Evolutionary conservation across 441 rosid genomes (phyloP).

Genomic region (Kokia cookei): DNA sequence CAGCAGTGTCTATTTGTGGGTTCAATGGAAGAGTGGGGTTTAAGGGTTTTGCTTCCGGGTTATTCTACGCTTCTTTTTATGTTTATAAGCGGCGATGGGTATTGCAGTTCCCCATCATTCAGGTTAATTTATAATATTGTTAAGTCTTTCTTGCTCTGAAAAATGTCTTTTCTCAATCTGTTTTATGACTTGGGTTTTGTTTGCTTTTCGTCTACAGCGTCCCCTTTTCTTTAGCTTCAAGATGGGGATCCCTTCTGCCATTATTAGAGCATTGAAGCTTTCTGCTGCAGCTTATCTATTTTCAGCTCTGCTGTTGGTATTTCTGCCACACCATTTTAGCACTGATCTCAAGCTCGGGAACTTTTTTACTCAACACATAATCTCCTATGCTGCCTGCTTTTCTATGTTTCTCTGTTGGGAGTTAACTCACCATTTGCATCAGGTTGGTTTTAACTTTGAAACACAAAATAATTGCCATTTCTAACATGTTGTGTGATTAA

Average conservation of each 20-base stretch:
- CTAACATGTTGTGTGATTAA: neutral
- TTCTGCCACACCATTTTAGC: constrained; percentile 32
- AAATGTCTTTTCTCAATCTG: neutral
- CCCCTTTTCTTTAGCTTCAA: constrained; percentile 77
- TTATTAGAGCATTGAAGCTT: constrained; percentile 48
- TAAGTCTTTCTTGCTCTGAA: neutral
- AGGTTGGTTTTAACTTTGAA: constrained; percentile 39
- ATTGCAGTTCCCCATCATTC: constrained; percentile 79
- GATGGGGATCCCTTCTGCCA: constrained; percentile 69
- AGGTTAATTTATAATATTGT: constrained; percentile 33
- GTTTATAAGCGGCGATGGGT: constrained; percentile 59
- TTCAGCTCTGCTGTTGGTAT: constrained; percentile 36
- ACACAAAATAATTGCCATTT: neutral
- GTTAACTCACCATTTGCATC: constrained; percentile 65
- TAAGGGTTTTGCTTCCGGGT: constrained; percentile 62
- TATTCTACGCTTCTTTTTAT: constrained; percentile 46
- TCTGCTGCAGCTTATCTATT: constrained; percentile 41
- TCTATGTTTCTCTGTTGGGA: constrained; percentile 78
- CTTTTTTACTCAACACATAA: constrained; percentile 48
- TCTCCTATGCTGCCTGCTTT: constrained; percentile 48
- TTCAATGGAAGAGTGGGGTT: constrained; percentile 35
- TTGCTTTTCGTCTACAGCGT: constrained; percentile 43
- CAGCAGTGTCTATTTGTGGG: constrained; percentile 38
- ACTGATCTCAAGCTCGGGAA: constrained; percentile 31
- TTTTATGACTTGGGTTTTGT: constrained; percentile 3